Evolutionary conservation across 768 basidiomycete species (phyloP).

Genomic region (Xerocomus spinulosus): DNA sequence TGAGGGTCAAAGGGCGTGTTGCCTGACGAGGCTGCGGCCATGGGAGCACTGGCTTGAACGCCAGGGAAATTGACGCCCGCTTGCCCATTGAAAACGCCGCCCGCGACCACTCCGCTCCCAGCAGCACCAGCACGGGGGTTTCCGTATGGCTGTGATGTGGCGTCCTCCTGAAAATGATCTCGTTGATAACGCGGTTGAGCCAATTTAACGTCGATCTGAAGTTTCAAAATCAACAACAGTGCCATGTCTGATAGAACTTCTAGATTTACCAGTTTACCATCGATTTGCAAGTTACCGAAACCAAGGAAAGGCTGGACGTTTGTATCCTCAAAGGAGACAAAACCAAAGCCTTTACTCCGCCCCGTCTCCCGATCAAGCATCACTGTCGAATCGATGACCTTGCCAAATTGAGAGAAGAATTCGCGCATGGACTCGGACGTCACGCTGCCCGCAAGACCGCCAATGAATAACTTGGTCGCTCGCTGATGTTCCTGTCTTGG

Average conservation of each 20-base stretch:
- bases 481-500: slow-evolving; percentile 93
- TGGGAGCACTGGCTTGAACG: slow-evolving; percentile 21
- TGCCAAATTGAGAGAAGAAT: slow-evolving; percentile 92
- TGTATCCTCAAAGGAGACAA: slow-evolving; percentile 93
- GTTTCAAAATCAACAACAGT: background rate
- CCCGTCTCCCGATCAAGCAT: slow-evolving; percentile 98
- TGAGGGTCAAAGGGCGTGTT: slow-evolving; percentile 85
- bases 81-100: slow-evolving; percentile 31
- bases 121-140: slow-evolving; percentile 8
- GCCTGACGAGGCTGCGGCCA: slow-evolving; percentile 32
- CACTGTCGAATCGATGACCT: slow-evolving; percentile 95
- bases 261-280: slow-evolving; percentile 82
- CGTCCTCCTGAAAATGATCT: slow-evolving; percentile 54
- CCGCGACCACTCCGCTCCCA: slow-evolving; percentile 9
- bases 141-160: slow-evolving; percentile 20
- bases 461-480: slow-evolving; percentile 94
- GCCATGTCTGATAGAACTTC: background rate
- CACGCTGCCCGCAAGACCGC: slow-evolving; percentile 86
- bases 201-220: slow-evolving; percentile 93
- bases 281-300: slow-evolving; percentile 85
- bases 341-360: slow-evolving; percentile 95
- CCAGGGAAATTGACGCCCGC: slow-evolving; percentile 35
- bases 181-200: slow-evolving; percentile 88
- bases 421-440: slow-evolving; percentile 91
- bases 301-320: slow-evolving; percentile 86